A percentile compares a stretch with the other conserved stretches of the same genome.
Conservation (phyloP, 768 basidiomycete genomes). For the Hydnomerulius pinastri region DNA sequence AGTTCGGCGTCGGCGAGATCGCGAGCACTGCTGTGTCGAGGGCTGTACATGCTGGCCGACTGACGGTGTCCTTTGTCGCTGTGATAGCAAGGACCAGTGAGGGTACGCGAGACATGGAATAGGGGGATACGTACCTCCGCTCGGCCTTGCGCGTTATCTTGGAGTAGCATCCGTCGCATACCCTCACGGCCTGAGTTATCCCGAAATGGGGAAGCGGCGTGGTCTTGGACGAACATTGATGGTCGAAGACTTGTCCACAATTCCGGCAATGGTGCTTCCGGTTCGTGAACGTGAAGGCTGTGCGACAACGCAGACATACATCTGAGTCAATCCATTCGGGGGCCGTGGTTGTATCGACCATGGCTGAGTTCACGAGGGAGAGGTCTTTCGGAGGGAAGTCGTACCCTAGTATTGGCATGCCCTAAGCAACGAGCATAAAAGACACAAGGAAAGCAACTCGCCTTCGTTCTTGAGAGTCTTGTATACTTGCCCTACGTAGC, state of each 20-base stretch:
- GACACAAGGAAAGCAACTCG: constrained; percentile 30
- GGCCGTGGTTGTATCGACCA: constrained; percentile 89
- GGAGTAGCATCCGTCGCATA: constrained; percentile 88
- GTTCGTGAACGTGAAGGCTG: constrained; percentile 91
- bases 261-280: constrained; percentile 98
- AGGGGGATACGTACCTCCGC: constrained; percentile 44
- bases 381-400: constrained; percentile 83
- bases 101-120: background rate
- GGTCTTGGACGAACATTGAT: constrained; percentile 83
- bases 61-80: constrained; percentile 55
- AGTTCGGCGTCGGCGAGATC: constrained; percentile 84
- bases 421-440: background rate
- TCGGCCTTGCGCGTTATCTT: constrained; percentile 72
- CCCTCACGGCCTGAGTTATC: constrained; percentile 88
- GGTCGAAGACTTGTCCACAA: constrained; percentile 96
- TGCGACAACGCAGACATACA: constrained; percentile 89
- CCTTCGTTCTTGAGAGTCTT: constrained; percentile 76
- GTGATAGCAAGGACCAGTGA: constrained; percentile 6
- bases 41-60: constrained; percentile 53
- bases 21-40: constrained; percentile 56
- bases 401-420: constrained; percentile 52
- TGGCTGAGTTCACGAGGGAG: constrained; percentile 68
- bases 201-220: constrained; percentile 92
- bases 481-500: constrained; percentile 81
- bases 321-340: constrained; percentile 99